phyloP scores from a whole-genome alignment of 768 basidiomycete species.

The Megacollybia marginata region DNA sequence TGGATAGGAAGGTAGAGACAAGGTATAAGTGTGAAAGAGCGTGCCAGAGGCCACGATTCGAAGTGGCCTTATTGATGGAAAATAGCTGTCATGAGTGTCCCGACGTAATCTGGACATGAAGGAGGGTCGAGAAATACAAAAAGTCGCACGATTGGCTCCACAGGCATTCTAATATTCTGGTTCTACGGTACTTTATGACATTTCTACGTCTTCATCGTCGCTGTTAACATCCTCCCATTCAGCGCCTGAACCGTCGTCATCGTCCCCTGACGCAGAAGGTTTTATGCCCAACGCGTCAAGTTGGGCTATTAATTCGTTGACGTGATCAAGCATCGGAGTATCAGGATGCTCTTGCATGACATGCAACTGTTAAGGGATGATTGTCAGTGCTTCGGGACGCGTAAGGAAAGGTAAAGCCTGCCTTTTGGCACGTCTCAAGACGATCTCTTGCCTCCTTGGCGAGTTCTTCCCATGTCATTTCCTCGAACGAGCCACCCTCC shows the following conservation, averaged over 20 bases:
- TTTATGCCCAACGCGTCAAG: slow-evolving; percentile 62
- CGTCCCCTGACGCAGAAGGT: slow-evolving; percentile 52
- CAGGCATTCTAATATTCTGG: not conserved
- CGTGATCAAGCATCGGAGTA: slow-evolving; percentile 67
- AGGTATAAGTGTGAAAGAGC: slow-evolving; percentile 70
- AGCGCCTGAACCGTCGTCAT: slow-evolving; percentile 34
- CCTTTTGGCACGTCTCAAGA: slow-evolving; percentile 75
- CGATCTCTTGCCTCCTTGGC: slow-evolving; percentile 74
- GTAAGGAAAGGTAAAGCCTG: slow-evolving; percentile 25
- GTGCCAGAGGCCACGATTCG: slow-evolving; percentile 77
- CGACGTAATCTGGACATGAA: slow-evolving; percentile 42
- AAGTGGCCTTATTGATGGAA: slow-evolving; percentile 30
- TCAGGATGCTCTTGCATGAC: slow-evolving; percentile 68
- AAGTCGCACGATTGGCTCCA: not conserved
- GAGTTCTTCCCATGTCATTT: slow-evolving; percentile 69
- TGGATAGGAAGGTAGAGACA: slow-evolving; percentile 56
- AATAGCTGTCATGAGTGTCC: slow-evolving; percentile 23
- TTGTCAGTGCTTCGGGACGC: not conserved
- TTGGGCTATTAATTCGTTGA: slow-evolving; percentile 60
- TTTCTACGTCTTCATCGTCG: slow-evolving; percentile 56
- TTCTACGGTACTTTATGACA: slow-evolving; percentile 27
- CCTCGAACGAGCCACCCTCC: slow-evolving; percentile 39
- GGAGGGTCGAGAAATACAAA: slow-evolving; percentile 3
- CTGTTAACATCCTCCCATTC: slow-evolving; percentile 62
- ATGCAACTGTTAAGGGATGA: slow-evolving; percentile 46